Evolutionary conservation across 345 rosid genomes (phyloP), one percentile per base, ranked within the genome.

Genomic region (Populus euphratica): DNA sequence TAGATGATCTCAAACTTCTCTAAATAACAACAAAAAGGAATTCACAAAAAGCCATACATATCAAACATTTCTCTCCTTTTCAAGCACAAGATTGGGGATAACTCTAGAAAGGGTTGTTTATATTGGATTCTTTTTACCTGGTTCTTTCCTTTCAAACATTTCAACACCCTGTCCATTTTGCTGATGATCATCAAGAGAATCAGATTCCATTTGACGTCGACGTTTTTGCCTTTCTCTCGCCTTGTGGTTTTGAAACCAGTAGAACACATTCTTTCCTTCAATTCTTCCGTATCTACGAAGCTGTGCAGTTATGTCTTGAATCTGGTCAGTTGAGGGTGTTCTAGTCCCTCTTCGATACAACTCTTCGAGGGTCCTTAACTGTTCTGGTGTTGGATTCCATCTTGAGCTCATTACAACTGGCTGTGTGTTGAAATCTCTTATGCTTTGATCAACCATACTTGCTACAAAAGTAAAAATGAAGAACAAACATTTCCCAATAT

Each of bases 181-280:
- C n/a, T 56, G 77, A 14, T 86, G 84, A 49, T 33, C 64, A 50
- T 82, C 83, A 16, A 54, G 73, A 20, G 72, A 64, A 14, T 68
- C 70, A 47, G 87, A 88, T 77, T 96, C 98, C 94, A 92, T 86
- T 78, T 93, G 93, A 61, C 97, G 92, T 61, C 98, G 90, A 1
- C 95, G 90, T 79, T 91, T 92, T 71, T 89, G 97, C 25, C 97
- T 86, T 56, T 94, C 97, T 39, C 99, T 87, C 8, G 99, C 98
- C 88, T 95, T 95, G 82, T 95, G 99, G 79, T 95, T 95, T 78
- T 95, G 99, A 70, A 95, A 95, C 99, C 99, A 94, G 84, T 94
- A 94, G 80, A 94, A 94, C 33, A 94, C 98, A 71, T 94, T 94
- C 81, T 94, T 94, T 43, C 99, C 99, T 89, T 94, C 99, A 11